These are phyloP conservation scores for Mortierella polycephala DNA, from an alignment of 371 early-diverging fungal species.

Conservation along the genomic window DNA sequence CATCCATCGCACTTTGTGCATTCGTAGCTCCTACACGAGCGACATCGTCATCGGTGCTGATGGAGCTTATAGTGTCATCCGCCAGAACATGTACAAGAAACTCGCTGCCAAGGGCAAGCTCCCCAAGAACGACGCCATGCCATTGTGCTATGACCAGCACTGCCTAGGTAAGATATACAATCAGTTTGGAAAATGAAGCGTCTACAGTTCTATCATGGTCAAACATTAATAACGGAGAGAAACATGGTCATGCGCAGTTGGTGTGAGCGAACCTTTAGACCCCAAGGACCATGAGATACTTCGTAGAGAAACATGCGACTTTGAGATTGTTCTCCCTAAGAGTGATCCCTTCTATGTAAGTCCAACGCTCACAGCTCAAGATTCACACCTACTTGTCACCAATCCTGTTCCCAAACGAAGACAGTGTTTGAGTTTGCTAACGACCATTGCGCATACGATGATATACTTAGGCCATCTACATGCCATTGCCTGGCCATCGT, in stretches of 20 bases:
- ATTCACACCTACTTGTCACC: neutral
- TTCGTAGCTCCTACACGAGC: conserved; percentile 22
- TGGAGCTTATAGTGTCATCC: conserved; percentile 43
- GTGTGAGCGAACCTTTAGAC: conserved; percentile 48
- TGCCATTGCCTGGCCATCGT: conserved; percentile 43
- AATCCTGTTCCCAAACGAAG: neutral
- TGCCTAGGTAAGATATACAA: conserved; percentile 34
- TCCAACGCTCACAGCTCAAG: neutral
- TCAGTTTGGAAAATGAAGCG: neutral
- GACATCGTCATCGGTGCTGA: conserved; percentile 51
- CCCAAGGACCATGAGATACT: conserved; percentile 40
- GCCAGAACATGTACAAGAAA: conserved; percentile 30
- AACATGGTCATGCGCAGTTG: conserved; percentile 19
- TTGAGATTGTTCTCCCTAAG: conserved; percentile 51
- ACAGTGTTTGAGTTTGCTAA: too few species aligned
- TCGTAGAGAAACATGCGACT: conserved; percentile 31
- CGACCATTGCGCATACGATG: too few species aligned
- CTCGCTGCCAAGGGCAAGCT: conserved; percentile 30
- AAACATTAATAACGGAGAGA: neutral
- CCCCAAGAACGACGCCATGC: conserved; percentile 27
- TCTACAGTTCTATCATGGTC: neutral
- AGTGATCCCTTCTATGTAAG: conserved; percentile 51
- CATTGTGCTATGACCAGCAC: conserved; percentile 44
- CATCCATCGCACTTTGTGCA: neutral
- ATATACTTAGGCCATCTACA: conserved; percentile 36